Evolutionary conservation across 306 rosid genomes (phyloP), one percentile per base, ranked within the genome.

Genomic region (Psophocarpus tetragonolobus): DNA sequence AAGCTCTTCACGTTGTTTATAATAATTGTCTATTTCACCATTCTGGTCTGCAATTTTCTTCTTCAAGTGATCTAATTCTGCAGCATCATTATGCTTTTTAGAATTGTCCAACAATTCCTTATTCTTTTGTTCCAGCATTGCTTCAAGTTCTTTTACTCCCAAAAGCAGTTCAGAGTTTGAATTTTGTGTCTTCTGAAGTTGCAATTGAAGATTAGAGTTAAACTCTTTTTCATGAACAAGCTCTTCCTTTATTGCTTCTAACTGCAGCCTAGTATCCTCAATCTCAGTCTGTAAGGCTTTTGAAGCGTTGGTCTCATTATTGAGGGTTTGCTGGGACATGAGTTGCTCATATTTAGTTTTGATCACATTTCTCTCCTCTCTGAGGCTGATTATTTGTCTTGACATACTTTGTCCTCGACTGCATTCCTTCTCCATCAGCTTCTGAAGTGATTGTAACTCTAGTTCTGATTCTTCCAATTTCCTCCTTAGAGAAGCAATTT

Each of bases 1-100:
- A 79, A 87, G 91, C 85, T 91, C 89, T 80, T 84, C 93, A 35
- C 45, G 78, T 76, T 87, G 87, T 73, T 81, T 87, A 68, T 45
- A 35, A 51, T 85, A 79, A 26, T 73, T 73, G 65, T 92, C 89
- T 81, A 92, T 87, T 87, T 90, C 93, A 3, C 39, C 68, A 62
- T 62, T 62, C 4, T 32, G 68, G 3, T 62, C 42, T 62, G 68
- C 44, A 62, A 33, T 32, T 62, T 62, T 62, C 44, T 62, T 13
- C 68, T 17, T 62, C 68, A 62, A 32, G 24, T 6, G 24, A 61
- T 13, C 67, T 29, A 61, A 62, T 33, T 62, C 42, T 61, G 24
- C 32, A 24, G 42, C 68, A 32, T 61, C 23, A 60, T 60, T 27
- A 62, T 32, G 3, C 45, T 33, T 26, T 32, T 8, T 62, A 60